A percentile compares a stretch with the other conserved stretches of the same genome.
phyloP scores from a whole-genome alignment of 2,329 filamentous ascomycete species.

The Hypomyces perniciosus region DNA sequence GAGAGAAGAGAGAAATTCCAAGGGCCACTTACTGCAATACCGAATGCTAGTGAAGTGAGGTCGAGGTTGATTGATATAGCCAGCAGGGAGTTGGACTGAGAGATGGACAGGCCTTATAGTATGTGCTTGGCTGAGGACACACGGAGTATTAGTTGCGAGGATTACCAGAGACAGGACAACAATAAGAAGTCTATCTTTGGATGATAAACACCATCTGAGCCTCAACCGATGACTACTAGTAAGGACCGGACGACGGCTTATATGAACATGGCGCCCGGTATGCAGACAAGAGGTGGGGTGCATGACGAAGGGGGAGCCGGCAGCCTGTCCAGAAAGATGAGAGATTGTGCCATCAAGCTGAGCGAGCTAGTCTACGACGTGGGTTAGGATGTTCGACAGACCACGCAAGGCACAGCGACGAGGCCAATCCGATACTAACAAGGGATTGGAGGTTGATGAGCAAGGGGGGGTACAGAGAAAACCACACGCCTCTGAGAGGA shows the following conservation, averaged over 20 bases:
- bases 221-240: constrained; percentile 5
- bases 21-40: neutral
- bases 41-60: neutral
- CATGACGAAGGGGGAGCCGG: constrained; percentile 12
- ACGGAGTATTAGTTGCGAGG: neutral
- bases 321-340: constrained; percentile 9
- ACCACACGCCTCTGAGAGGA: neutral
- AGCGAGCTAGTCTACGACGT: constrained; percentile 12
- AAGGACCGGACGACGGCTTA: constrained; percentile 13
- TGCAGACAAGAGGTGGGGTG: constrained; percentile 10
- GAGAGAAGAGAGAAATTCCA: neutral
- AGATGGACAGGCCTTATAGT: neutral
- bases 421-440: neutral
- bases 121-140: neutral
- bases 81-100: neutral
- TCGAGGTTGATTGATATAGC: neutral
- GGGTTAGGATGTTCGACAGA: constrained; percentile 8
- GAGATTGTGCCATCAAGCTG: constrained; percentile 10
- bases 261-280: constrained; percentile 11
- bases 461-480: neutral
- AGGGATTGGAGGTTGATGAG: neutral
- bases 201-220: constrained; percentile 9
- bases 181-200: constrained; percentile 13
- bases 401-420: constrained; percentile 9
- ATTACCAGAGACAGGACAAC: neutral